Evolutionary conservation across 352 stramenopile species (phyloP).

Genomic region (Pythium scleroteichum): DNA sequence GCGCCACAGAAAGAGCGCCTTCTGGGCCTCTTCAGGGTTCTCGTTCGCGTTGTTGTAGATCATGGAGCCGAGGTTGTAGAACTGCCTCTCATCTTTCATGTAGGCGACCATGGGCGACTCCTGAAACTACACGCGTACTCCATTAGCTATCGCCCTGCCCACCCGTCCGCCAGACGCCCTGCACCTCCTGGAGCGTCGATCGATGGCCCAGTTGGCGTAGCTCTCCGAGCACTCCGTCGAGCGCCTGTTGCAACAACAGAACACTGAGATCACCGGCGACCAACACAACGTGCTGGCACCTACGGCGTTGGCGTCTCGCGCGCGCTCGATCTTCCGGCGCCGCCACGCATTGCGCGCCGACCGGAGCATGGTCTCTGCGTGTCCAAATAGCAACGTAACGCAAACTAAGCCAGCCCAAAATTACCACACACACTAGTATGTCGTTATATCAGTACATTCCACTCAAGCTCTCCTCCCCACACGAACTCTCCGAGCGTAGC

Average conservation of each 20-base stretch:
- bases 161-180: background rate
- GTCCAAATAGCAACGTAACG: background rate
- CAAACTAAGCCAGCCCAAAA: constrained; percentile 16
- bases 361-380: constrained; percentile 16
- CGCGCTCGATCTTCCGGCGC: constrained; percentile 39
- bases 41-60: constrained; percentile 79
- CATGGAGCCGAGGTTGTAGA: constrained; percentile 77
- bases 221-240: constrained; percentile 57
- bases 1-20: constrained; percentile 76
- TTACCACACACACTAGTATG: background rate
- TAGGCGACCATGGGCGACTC: constrained; percentile 58
- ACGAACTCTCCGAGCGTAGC: constrained; percentile 23
- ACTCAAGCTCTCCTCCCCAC: constrained; percentile 23
- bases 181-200: constrained; percentile 49
- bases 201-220: constrained; percentile 57
- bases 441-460: constrained; percentile 23
- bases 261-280: background rate
- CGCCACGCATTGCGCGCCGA: constrained; percentile 38
- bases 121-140: constrained; percentile 47
- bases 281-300: background rate
- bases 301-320: constrained; percentile 49
- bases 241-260: constrained; percentile 35
- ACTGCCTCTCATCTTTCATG: constrained; percentile 55
- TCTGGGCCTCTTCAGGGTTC: constrained; percentile 63
- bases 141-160: background rate